Conservation (phyloP, 2,329 filamentous ascomycete genomes). For the Beauveria sp. region DNA sequence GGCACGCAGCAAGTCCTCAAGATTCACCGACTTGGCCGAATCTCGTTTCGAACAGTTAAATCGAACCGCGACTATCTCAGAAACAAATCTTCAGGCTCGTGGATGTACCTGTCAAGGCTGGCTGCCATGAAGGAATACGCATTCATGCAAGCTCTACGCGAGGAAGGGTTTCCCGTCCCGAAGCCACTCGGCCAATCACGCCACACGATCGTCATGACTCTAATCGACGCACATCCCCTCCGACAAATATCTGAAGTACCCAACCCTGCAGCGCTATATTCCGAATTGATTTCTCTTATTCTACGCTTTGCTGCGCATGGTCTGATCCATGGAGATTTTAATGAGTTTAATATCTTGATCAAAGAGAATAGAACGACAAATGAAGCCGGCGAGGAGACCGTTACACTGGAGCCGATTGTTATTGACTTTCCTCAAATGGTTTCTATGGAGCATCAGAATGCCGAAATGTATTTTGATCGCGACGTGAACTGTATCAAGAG, state of each 20-base stretch:
- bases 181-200: constrained; percentile 81
- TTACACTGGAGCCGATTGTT: constrained; percentile 66
- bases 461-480: constrained; percentile 94
- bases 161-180: constrained; percentile 84
- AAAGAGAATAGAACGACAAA: constrained; percentile 56
- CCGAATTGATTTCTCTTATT: constrained; percentile 83
- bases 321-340: constrained; percentile 95
- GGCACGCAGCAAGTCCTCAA: constrained; percentile 81
- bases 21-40: constrained; percentile 89
- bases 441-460: constrained; percentile 87
- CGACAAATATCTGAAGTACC: constrained; percentile 80
- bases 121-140: constrained; percentile 91
- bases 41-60: constrained; percentile 95
- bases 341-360: constrained; percentile 97
- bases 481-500: constrained; percentile 93
- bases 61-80: constrained; percentile 92
- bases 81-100: constrained; percentile 70
- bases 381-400: constrained; percentile 31
- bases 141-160: constrained; percentile 80
- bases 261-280: constrained; percentile 78
- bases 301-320: constrained; percentile 76
- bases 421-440: constrained; percentile 99
- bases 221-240: constrained; percentile 87
- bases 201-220: constrained; percentile 93
- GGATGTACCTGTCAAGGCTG: constrained; percentile 96